Evolutionary conservation across 192 early-diverging fungal genomes (phyloP).

Genomic region (Coemansia asiatica): DNA sequence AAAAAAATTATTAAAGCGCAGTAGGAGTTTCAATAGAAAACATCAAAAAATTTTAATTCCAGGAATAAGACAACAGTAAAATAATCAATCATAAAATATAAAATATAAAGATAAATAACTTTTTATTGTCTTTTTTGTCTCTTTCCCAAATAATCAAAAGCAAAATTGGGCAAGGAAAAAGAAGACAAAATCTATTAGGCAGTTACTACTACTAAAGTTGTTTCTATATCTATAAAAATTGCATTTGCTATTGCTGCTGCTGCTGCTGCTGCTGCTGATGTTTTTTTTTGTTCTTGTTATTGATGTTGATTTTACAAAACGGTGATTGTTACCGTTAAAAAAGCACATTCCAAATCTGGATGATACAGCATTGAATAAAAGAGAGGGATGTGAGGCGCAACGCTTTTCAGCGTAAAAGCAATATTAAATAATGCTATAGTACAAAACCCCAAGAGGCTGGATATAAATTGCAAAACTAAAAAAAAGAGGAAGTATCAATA

Average conservation of each 20-base stretch:
- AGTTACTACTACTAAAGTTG: constrained; percentile 3
- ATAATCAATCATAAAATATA: too few relatives aligned
- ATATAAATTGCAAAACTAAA: neutral
- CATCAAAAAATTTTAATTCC: neutral
- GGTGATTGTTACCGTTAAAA: neutral
- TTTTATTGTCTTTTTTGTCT: too few relatives aligned
- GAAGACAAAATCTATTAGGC: neutral
- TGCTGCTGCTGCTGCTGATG: neutral
- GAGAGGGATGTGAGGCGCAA: constrained; percentile 1
- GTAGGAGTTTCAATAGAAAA: neutral
- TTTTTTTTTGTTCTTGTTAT: neutral
- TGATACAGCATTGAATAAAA: neutral
- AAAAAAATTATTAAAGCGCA: neutral
- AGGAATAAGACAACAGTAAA: neutral
- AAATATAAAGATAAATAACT: too few relatives aligned
- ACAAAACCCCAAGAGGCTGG: constrained; percentile 10
- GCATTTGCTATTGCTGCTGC: constrained; percentile 2
- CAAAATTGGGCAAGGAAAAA: neutral
- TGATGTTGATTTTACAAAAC: neutral
- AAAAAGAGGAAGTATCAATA: neutral
- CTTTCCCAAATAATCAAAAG: too few relatives aligned
- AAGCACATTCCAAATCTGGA: neutral
- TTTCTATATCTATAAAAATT: too few relatives aligned
- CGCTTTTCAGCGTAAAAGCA: neutral
- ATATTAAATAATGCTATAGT: neutral